These are phyloP conservation scores for Potentilla sterilis DNA, from an alignment of 306 rosid genomes.

Conservation along the genomic window DNA sequence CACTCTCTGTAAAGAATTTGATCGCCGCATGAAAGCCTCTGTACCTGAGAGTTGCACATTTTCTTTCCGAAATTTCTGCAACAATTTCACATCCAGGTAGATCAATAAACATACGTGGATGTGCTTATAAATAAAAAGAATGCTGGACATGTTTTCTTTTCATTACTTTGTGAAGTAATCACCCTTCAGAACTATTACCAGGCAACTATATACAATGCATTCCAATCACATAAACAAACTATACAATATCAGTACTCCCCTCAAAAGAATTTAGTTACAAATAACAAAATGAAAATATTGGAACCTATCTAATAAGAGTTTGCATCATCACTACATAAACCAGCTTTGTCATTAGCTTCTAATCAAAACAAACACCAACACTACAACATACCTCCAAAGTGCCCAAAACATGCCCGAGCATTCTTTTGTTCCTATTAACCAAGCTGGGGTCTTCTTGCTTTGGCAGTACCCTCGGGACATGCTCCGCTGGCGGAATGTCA, in stretches of 20 bases:
- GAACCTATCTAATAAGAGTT: not conserved
- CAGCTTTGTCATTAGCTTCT: not conserved
- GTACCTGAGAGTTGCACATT: constrained; percentile 81
- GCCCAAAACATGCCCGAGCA: constrained; percentile 96
- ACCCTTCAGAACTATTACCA: not conserved
- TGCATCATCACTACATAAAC: not conserved
- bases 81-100: constrained; percentile 19
- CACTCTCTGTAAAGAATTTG: constrained; percentile 85
- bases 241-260: not conserved
- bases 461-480: constrained; percentile 80
- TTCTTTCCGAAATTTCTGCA: constrained; percentile 91
- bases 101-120: constrained; percentile 15
- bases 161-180: no score
- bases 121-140: not conserved
- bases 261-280: not conserved
- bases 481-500: constrained; percentile 56
- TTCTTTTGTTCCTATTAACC: constrained; percentile 89
- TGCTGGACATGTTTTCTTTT: not conserved
- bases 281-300: not conserved
- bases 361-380: constrained; percentile 8
- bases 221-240: not conserved
- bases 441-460: constrained; percentile 88
- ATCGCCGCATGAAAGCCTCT: constrained; percentile 89
- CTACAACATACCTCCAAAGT: constrained; percentile 70
- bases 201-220: not conserved